Evolutionary conservation across 2,329 filamentous ascomycete species (phyloP).

Genomic region (Ceratocystis cubensis): DNA sequence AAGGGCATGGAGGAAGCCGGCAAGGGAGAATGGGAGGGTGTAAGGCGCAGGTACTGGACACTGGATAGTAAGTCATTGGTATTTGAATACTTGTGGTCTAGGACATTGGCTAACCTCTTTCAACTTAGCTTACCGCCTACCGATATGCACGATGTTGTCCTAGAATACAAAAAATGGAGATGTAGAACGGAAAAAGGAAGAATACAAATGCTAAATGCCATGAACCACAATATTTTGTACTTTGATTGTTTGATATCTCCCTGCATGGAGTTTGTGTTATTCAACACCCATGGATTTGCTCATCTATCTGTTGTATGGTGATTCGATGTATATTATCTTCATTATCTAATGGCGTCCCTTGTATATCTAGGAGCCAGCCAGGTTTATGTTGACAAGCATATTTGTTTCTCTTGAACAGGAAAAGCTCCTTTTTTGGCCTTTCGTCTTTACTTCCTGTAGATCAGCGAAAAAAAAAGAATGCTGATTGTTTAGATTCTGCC

Average conservation of each 20-base stretch:
- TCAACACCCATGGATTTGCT: background rate
- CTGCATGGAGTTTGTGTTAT: background rate
- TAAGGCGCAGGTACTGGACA: constrained; percentile 81
- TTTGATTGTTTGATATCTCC: background rate
- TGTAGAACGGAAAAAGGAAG: background rate
- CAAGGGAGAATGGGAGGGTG: constrained; percentile 73
- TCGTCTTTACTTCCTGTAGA: background rate
- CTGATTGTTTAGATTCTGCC: background rate
- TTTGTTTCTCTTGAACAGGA: background rate
- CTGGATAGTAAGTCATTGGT: constrained; percentile 47
- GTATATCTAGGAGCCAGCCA: background rate
- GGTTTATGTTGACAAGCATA: constrained; percentile 6
- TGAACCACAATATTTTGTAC: constrained; percentile 17
- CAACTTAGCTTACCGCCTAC: constrained; percentile 52
- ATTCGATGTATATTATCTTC: background rate
- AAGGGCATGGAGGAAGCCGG: constrained; percentile 50
- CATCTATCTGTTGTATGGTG: background rate
- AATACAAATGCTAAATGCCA: constrained; percentile 6
- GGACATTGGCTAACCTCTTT: constrained; percentile 25
- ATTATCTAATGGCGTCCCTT: background rate
- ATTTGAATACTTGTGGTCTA: constrained; percentile 15
- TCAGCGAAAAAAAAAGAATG: background rate
- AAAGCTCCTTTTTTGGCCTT: background rate
- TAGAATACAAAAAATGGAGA: constrained; percentile 27
- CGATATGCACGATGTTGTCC: constrained; percentile 61